A percentile compares a stretch with the other conserved stretches of the same genome.
Evolutionary conservation across 768 basidiomycete genomes (phyloP).

Genomic region (Auricularia sp.): DNA sequence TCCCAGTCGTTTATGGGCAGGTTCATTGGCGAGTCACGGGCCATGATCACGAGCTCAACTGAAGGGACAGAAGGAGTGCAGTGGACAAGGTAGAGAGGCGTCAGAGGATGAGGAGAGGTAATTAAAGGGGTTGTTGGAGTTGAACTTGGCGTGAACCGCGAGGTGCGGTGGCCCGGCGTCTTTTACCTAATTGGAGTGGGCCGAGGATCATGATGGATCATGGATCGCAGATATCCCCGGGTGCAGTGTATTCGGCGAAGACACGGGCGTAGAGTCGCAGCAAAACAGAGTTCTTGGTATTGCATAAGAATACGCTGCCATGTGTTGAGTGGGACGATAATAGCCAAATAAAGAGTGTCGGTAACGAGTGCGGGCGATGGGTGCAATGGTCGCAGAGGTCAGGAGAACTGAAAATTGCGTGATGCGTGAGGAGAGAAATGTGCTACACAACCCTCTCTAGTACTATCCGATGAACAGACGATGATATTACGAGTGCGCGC

Average conservation of each 20-base stretch:
- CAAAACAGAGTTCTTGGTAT: neutral
- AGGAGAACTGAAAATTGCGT: neutral
- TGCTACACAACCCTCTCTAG: neutral
- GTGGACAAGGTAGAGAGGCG: too few relatives aligned
- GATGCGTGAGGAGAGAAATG: neutral
- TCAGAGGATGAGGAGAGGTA: too few relatives aligned
- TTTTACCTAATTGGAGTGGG: too few relatives aligned
- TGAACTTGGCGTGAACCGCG: too few relatives aligned
- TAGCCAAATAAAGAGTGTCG: neutral
- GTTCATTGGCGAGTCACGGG: neutral
- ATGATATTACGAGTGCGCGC: neutral
- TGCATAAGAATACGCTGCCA: neutral
- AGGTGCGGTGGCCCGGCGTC: too few relatives aligned
- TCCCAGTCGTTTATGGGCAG: neutral
- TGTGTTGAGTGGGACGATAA: constrained; percentile 3
- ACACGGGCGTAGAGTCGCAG: too few relatives aligned
- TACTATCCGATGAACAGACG: neutral
- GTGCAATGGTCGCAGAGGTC: neutral
- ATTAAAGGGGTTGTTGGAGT: too few relatives aligned
- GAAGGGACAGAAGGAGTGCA: too few relatives aligned
- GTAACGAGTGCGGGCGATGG: neutral
- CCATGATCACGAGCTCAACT: too few relatives aligned
- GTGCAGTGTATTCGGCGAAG: too few relatives aligned
- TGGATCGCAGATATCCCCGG: too few relatives aligned
- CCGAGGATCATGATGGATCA: too few relatives aligned